A percentile compares a stretch with the other conserved stretches of the same genome.
Conservation (phyloP, 2,329 filamentous ascomycete species). For the Trichoderma polysporum region DNA sequence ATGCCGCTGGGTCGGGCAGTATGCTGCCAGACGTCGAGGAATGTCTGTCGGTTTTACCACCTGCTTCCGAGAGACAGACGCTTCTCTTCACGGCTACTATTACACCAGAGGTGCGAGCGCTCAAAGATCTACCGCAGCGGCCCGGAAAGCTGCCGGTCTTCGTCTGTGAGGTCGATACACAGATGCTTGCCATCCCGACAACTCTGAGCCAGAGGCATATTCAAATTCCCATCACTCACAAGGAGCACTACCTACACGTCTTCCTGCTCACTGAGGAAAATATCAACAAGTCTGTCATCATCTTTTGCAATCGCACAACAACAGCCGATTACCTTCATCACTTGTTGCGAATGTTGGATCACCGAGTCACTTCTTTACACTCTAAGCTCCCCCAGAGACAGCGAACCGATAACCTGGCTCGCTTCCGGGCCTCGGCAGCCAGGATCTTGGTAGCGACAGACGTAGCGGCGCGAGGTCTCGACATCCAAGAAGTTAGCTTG, state of each 20-base stretch:
- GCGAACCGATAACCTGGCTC: conserved; percentile 80
- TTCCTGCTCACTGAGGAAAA: conserved; percentile 80
- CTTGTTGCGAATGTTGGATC: conserved; percentile 77
- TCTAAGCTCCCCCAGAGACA: conserved; percentile 82
- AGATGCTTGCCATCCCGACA: conserved; percentile 71
- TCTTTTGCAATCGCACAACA: conserved; percentile 90
- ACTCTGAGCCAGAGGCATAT: conserved; percentile 83
- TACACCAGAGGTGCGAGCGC: conserved; percentile 82
- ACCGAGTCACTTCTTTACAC: conserved; percentile 89
- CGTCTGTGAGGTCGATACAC: conserved; percentile 83
- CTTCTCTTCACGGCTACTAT: conserved; percentile 95
- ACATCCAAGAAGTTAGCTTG: conserved; percentile 87
- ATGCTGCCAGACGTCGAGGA: conserved; percentile 95
- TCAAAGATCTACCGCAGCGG: conserved; percentile 73
- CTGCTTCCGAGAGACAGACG: conserved; percentile 78
- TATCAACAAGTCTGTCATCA: conserved; percentile 72
- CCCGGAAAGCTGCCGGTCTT: conserved; percentile 75
- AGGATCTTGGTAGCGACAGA: conserved; percentile 92
- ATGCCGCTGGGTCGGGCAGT: conserved; percentile 69
- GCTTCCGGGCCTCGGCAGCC: conserved; percentile 87
- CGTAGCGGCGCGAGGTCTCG: conserved; percentile 88
- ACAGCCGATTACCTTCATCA: conserved; percentile 90
- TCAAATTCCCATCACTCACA: conserved; percentile 85
- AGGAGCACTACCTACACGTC: conserved; percentile 91
- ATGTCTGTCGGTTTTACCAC: conserved; percentile 78